These are phyloP conservation scores for Plenodomus biglobosus DNA, from an alignment of 2,329 filamentous ascomycete species.

Conservation along the genomic window DNA sequence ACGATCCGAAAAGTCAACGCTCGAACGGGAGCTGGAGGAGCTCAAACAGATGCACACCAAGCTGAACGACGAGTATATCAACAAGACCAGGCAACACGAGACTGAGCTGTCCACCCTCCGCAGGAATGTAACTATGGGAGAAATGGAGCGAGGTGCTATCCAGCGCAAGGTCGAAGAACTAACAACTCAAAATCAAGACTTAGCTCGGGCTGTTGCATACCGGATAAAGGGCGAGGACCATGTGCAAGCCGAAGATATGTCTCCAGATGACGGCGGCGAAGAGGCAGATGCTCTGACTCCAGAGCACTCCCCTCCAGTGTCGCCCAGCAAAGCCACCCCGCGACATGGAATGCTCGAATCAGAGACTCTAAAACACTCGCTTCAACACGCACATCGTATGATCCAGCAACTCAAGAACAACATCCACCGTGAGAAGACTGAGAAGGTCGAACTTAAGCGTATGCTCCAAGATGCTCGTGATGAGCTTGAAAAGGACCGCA, in stretches of 20 bases:
- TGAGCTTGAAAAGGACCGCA: slow-evolving; percentile 73
- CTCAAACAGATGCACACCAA: slow-evolving; percentile 77
- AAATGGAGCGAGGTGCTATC: slow-evolving; percentile 74
- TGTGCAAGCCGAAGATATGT: slow-evolving; percentile 59
- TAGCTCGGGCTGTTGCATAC: slow-evolving; percentile 78
- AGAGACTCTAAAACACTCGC: slow-evolving; percentile 90
- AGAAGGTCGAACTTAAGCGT: slow-evolving; percentile 92
- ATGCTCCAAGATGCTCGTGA: slow-evolving; percentile 95
- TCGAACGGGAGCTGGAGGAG: slow-evolving; percentile 89
- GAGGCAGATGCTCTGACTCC: slow-evolving; percentile 69
- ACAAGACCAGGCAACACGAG: slow-evolving; percentile 79
- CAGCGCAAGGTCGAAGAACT: slow-evolving; percentile 88
- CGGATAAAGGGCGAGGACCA: slow-evolving; percentile 67
- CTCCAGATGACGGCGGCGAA: slow-evolving; percentile 44
- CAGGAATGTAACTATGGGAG: slow-evolving; percentile 74
- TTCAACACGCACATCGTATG: slow-evolving; percentile 92
- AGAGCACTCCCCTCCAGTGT: slow-evolving; percentile 86
- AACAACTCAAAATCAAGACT: slow-evolving; percentile 83
- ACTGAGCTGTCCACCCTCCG: slow-evolving; percentile 83
- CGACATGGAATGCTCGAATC: slow-evolving; percentile 90
- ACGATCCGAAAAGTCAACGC: slow-evolving; percentile 71
- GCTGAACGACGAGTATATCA: slow-evolving; percentile 76
- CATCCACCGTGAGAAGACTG: slow-evolving; percentile 96
- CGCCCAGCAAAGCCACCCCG: slow-evolving; percentile 87
- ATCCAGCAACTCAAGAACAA: slow-evolving; percentile 95